These are phyloP conservation scores for Zymoseptoria ardabiliae DNA, from an alignment of 2,329 filamentous ascomycete species.

Conservation along the genomic window DNA sequence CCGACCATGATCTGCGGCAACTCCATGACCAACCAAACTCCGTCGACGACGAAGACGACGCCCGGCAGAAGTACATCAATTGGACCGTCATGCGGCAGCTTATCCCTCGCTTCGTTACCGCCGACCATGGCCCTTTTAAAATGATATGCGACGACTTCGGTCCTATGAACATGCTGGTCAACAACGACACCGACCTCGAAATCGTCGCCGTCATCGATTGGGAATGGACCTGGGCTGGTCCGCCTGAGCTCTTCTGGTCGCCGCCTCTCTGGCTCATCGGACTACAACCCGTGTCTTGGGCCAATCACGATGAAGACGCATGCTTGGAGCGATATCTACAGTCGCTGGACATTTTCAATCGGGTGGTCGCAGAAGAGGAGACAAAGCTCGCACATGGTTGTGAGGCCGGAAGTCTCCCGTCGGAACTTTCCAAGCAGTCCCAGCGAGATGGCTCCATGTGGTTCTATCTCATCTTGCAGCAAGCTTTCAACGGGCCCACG, in stretches of 20 bases:
- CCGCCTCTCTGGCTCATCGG: constrained; percentile 11
- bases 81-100: constrained; percentile 4
- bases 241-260: constrained; percentile 16
- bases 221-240: constrained; percentile 21
- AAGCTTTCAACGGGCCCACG: background rate
- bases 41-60: constrained; percentile 19
- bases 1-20: constrained; percentile 20
- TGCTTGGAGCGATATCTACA: background rate
- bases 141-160: constrained; percentile 20
- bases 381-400: background rate
- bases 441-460: constrained; percentile 1
- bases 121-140: constrained; percentile 9
- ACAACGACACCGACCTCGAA: constrained; percentile 14
- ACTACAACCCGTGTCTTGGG: background rate
- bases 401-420: background rate
- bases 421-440: background rate
- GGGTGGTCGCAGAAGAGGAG: background rate
- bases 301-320: background rate
- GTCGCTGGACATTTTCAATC: background rate
- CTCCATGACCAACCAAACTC: constrained; percentile 22
- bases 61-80: constrained; percentile 19
- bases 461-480: constrained; percentile 6
- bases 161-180: constrained; percentile 19
- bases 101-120: constrained; percentile 6
- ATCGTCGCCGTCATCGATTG: constrained; percentile 20